Conservation (phyloP, 1,139 yeast genomes). For the Candida tunisiensis region DNA sequence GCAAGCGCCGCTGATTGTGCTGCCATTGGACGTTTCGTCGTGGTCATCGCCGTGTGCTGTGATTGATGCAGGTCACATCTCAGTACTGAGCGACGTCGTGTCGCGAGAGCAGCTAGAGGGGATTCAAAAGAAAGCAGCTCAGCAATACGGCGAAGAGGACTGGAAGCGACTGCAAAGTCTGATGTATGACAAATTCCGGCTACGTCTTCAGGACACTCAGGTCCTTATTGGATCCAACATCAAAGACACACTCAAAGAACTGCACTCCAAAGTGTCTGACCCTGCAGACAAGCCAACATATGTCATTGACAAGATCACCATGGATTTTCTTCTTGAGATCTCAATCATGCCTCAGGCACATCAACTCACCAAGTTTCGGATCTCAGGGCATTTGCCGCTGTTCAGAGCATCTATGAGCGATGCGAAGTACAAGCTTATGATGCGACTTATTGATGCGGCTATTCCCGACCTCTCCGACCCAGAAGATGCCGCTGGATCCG, state of each 20-base stretch:
- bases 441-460: constrained; percentile 57
- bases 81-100: constrained; percentile 67
- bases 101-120: constrained; percentile 54
- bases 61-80: constrained; percentile 91
- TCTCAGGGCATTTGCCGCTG: constrained; percentile 70
- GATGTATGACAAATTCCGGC: constrained; percentile 78
- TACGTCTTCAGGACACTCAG: constrained; percentile 74
- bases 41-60: constrained; percentile 83
- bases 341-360: constrained; percentile 75
- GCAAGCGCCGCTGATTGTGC: constrained; percentile 84
- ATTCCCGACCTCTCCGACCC: constrained; percentile 33
- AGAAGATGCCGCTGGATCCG: constrained; percentile 7
- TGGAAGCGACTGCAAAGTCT: constrained; percentile 55
- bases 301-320: constrained; percentile 60
- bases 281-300: constrained; percentile 25
- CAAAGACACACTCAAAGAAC: constrained; percentile 54
- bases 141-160: constrained; percentile 53
- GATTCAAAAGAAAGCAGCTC: constrained; percentile 46
- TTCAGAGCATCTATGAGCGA: constrained; percentile 65
- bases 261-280: constrained; percentile 30
- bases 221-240: constrained; percentile 74
- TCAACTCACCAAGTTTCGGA: constrained; percentile 51
- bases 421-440: constrained; percentile 73
- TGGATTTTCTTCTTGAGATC: constrained; percentile 58
- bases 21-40: constrained; percentile 68